phyloP scores from a whole-genome alignment of 2,329 filamentous ascomycete genomes.

The Neurospora crassa region DNA sequence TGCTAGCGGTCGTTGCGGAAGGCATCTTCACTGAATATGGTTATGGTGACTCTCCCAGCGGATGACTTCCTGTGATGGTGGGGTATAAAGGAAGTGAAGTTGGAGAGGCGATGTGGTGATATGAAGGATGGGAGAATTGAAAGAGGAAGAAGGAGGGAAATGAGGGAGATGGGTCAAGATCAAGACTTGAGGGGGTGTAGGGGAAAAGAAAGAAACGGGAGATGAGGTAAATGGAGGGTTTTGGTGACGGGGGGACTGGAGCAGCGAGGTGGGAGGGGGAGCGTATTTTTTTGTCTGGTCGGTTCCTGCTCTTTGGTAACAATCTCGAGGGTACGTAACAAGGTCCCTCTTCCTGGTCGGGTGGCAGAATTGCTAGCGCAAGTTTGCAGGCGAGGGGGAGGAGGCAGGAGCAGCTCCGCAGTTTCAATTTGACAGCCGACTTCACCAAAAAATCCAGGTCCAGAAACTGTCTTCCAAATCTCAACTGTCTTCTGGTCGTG shows the following conservation, averaged over 20 bases:
- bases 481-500: neutral
- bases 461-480: neutral
- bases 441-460: neutral
- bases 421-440: neutral
- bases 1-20: conserved; percentile 34
- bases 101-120: conserved; percentile 3
- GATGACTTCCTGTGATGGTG: conserved; percentile 4
- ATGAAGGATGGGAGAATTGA: conserved; percentile 5
- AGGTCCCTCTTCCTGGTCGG: neutral
- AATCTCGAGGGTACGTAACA: neutral
- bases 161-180: conserved; percentile 8
- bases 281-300: neutral
- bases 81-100: conserved; percentile 3
- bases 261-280: neutral
- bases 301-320: conserved; percentile 3
- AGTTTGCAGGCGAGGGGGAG: neutral
- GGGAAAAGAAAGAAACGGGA: conserved; percentile 5
- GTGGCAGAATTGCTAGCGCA: neutral
- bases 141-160: conserved; percentile 10
- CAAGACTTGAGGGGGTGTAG: conserved; percentile 9
- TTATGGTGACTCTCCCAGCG: conserved; percentile 11
- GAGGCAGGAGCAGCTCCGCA: neutral
- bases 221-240: neutral
- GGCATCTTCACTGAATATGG: conserved; percentile 39
- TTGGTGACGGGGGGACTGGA: conserved; percentile 1